These are phyloP conservation scores for Aspergillus steynii DNA, from an alignment of 495 filamentous ascomycete species.

Conservation along the genomic window DNA sequence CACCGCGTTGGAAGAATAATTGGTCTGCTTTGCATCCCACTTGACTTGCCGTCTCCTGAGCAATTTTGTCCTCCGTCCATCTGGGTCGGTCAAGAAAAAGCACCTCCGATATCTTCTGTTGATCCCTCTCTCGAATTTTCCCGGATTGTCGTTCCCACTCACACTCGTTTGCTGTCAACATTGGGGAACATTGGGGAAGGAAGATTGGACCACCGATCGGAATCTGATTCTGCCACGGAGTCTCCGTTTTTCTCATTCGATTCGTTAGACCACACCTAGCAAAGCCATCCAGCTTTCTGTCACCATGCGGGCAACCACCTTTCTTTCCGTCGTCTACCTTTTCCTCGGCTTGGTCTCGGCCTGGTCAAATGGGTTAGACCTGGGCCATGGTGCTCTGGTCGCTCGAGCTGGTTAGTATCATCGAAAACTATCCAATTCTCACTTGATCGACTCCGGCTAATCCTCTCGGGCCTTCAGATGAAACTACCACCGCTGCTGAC, in stretches of 20 bases:
- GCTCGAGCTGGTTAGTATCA: conserved; percentile 33
- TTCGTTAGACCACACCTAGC: not conserved
- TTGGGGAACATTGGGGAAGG: conserved; percentile 4
- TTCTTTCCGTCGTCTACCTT: conserved; percentile 35
- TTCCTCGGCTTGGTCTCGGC: conserved; percentile 52
- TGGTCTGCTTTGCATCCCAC: not conserved
- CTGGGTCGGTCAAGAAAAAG: not conserved
- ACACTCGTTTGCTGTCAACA: conserved; percentile 10
- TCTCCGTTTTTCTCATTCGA: conserved; percentile 1
- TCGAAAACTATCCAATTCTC: not conserved
- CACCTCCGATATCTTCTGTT: not conserved
- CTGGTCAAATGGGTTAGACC: conserved; percentile 44
- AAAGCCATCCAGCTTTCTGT: not conserved
- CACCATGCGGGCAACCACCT: conserved; percentile 36
- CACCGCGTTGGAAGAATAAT: conserved; percentile 11
- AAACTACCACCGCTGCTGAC: conserved; percentile 23
- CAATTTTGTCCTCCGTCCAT: not conserved
- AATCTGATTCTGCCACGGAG: conserved; percentile 4
- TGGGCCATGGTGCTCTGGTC: conserved; percentile 33
- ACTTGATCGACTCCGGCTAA: conserved; percentile 3
- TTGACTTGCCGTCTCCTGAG: not conserved
- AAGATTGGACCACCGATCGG: conserved; percentile 8
- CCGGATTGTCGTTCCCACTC: not conserved
- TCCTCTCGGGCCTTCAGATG: conserved; percentile 16
- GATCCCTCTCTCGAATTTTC: not conserved